Percentiles rank a stretch among this genome's conserved stretches.
These are phyloP conservation scores for Talaromyces verruculosus DNA, from an alignment of 2,329 filamentous ascomycete species.

Conservation along the genomic window DNA sequence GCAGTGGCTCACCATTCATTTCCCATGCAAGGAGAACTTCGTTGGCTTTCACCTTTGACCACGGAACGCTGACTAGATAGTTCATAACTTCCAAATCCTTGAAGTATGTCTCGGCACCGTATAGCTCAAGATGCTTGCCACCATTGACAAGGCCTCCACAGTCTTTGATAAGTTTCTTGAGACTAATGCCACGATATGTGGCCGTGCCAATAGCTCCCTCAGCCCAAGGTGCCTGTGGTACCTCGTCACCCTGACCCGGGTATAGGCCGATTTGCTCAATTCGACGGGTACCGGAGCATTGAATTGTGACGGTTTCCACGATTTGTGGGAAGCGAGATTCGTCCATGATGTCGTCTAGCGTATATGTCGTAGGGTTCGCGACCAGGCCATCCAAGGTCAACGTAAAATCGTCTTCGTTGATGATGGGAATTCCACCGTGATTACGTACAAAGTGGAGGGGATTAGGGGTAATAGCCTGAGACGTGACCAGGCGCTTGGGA, in stretches of 20 bases:
- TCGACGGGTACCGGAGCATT: conserved; percentile 68
- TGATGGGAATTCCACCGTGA: conserved; percentile 68
- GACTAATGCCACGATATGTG: conserved; percentile 60
- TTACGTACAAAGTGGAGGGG: conserved; percentile 67
- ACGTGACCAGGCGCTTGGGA: conserved; percentile 58
- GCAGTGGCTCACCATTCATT: conserved; percentile 67
- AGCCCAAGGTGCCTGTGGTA: conserved; percentile 54
- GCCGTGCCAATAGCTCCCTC: conserved; percentile 69
- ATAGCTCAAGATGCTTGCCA: conserved; percentile 65
- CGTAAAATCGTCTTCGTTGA: conserved; percentile 57
- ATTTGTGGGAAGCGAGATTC: conserved; percentile 61
- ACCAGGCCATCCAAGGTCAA: conserved; percentile 63
- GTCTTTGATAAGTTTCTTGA: conserved; percentile 69
- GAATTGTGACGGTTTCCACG: conserved; percentile 61
- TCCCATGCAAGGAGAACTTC: conserved; percentile 69
- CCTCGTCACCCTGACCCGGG: conserved; percentile 66
- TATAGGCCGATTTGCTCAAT: conserved; percentile 68
- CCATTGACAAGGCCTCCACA: conserved; percentile 61
- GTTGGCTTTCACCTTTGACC: conserved; percentile 64
- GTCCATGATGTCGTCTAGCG: conserved; percentile 60
- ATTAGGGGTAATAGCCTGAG: conserved; percentile 60
- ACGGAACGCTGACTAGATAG: conserved; percentile 67
- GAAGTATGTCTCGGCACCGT: conserved; percentile 71
- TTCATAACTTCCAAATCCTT: conserved; percentile 66
- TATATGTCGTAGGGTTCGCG: conserved; percentile 57